A percentile compares a stretch with the other conserved stretches of the same genome.
Conservation (phyloP, 148 eudicot genomes). For the Rhododendron kiyosumense region DNA sequence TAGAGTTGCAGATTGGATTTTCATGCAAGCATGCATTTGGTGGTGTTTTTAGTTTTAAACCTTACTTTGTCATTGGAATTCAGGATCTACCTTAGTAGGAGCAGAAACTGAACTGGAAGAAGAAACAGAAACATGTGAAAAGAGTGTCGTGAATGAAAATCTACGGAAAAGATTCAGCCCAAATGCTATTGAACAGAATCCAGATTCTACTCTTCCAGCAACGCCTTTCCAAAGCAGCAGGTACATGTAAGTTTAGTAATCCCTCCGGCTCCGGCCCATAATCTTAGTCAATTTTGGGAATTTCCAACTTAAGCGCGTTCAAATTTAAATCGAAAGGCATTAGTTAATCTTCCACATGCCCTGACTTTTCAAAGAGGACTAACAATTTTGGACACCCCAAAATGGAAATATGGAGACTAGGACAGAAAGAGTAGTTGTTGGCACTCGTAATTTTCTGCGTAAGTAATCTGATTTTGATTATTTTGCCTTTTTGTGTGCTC, state of each 20-base stretch:
- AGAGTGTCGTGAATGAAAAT: slow-evolving; percentile 22
- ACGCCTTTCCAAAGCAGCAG: slow-evolving; percentile 58
- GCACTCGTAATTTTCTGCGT: neutral
- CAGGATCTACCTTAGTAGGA: slow-evolving; percentile 38
- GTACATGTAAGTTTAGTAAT: slow-evolving; percentile 24
- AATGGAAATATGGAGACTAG: neutral
- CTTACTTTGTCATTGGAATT: neutral
- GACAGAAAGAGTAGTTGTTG: neutral
- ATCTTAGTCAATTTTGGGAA: neutral
- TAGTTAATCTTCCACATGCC: neutral
- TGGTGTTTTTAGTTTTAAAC: neutral
- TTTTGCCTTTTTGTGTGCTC: neutral
- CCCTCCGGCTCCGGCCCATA: neutral
- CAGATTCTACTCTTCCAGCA: slow-evolving; percentile 43
- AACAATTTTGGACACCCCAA: neutral
- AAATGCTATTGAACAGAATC: slow-evolving; percentile 31
- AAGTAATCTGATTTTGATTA: neutral
- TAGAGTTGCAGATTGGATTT: neutral
- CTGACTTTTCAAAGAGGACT: neutral
- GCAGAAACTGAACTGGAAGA: slow-evolving; percentile 55
- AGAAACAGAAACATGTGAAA: slow-evolving; percentile 33
- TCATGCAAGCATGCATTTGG: neutral
- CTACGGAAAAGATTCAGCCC: slow-evolving; percentile 27
- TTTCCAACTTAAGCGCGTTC: neutral
- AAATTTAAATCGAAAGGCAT: neutral